Percentiles rank a stretch among this genome's conserved stretches.
These are phyloP conservation scores for Microcera coccophila DNA, from an alignment of 2,329 filamentous ascomycete genomes.

Conservation along the genomic window DNA sequence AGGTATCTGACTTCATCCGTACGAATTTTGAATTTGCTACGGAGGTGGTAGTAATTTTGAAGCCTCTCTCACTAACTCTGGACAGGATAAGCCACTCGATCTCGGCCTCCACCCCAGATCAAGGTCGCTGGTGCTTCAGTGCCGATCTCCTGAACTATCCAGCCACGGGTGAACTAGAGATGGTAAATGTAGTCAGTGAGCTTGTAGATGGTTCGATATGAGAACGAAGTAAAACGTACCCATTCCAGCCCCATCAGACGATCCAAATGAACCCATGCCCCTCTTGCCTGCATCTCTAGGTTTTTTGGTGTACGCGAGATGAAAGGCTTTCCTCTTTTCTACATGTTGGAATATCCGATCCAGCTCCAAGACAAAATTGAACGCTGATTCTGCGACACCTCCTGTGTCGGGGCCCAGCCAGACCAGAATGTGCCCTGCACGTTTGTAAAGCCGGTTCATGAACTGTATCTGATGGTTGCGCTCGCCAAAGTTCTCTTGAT, in stretches of 20 bases:
- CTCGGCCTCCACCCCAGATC: not conserved
- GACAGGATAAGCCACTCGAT: not conserved
- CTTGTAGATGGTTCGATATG: not conserved
- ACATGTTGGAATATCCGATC: not conserved
- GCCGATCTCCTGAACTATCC: constrained; percentile 6
- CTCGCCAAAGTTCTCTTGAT: constrained; percentile 8
- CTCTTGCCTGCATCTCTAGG: not conserved
- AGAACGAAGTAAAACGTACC: not conserved
- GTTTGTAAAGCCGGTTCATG: constrained; percentile 11
- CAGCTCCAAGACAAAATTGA: not conserved
- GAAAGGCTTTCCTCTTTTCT: not conserved
- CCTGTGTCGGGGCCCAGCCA: constrained; percentile 9
- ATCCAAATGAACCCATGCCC: not conserved
- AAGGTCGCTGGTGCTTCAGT: not conserved
- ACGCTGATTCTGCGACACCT: not conserved
- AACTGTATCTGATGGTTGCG: constrained; percentile 11
- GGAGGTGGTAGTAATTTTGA: not conserved
- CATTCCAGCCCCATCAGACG: not conserved
- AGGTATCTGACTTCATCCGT: not conserved
- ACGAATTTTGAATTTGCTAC: not conserved
- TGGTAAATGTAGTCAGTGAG: not conserved
- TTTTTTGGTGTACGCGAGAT: not conserved
- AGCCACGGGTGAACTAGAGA: constrained; percentile 3
- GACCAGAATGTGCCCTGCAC: constrained; percentile 2
- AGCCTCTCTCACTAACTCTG: not conserved